A percentile compares a stretch with the other conserved stretches of the same genome.
phyloP scores from a whole-genome alignment of 345 rosid genomes.

The Kernera saxatilis region DNA sequence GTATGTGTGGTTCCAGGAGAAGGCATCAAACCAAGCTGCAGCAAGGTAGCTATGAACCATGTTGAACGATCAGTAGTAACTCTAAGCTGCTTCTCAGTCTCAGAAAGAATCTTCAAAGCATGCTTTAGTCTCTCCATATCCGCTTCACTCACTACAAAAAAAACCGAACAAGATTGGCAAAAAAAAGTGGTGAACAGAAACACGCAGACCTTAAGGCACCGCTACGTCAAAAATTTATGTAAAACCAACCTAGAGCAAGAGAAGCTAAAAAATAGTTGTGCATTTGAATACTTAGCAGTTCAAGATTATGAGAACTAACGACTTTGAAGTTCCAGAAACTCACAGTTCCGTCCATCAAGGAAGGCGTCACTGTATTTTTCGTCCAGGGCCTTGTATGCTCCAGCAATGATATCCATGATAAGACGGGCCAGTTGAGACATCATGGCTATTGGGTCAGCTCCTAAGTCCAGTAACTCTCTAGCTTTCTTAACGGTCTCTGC shows the following conservation, averaged over 20 bases:
- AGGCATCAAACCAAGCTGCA: conserved; percentile 86
- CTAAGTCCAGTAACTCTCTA: conserved; percentile 74
- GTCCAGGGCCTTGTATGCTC: conserved; percentile 53
- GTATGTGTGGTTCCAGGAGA: conserved; percentile 65
- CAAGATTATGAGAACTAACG: neutral
- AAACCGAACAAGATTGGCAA: neutral
- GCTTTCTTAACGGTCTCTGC: conserved; percentile 87
- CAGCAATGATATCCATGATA: conserved; percentile 90
- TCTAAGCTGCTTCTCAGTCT: conserved; percentile 84
- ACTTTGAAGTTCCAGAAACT: conserved; percentile 30
- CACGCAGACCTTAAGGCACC: neutral
- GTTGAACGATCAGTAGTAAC: conserved; percentile 83
- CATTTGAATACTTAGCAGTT: neutral
- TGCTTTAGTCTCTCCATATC: conserved; percentile 78
- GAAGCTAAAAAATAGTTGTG: neutral
- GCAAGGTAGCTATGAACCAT: conserved; percentile 87
- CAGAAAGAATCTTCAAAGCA: conserved; percentile 90
- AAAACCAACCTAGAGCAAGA: neutral
- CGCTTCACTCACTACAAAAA: conserved; percentile 56
- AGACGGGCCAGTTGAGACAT: conserved; percentile 94
- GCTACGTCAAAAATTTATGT: neutral
- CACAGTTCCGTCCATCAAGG: conserved; percentile 63
- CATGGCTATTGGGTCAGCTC: conserved; percentile 77
- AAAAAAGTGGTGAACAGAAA: neutral
- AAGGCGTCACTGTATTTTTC: conserved; percentile 41